Conservation (phyloP, 371 early-diverging fungal species). For the Dichotomocladium elegans region DNA sequence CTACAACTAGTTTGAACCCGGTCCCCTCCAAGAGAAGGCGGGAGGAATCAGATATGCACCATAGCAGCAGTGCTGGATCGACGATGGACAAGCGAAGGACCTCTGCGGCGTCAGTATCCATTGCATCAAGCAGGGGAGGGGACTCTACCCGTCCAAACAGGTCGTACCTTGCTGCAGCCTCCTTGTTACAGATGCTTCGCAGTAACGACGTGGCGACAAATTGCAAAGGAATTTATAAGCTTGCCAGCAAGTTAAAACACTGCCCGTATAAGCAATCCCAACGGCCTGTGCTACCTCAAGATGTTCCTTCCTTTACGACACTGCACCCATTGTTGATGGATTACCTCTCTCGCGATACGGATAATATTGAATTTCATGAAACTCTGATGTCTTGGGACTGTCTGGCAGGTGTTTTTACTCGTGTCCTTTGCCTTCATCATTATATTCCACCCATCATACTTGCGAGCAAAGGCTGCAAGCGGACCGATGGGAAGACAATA, state of each 20-base stretch:
- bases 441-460: constrained; percentile 9
- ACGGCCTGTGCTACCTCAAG: constrained; percentile 7
- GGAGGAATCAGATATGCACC: too few relatives aligned
- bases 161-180: too few relatives aligned
- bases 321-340: constrained; percentile 16
- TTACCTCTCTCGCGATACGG: constrained; percentile 4
- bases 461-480: background rate
- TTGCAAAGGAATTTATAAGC: constrained; percentile 10
- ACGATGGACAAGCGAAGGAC: too few relatives aligned
- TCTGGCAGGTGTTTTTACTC: constrained; percentile 22
- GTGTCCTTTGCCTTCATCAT: constrained; percentile 17
- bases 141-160: too few relatives aligned
- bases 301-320: constrained; percentile 18
- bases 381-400: constrained; percentile 35
- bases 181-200: constrained; percentile 14
- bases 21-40: too few relatives aligned
- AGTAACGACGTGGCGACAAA: constrained; percentile 9
- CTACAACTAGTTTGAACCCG: too few relatives aligned
- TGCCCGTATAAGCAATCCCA: background rate
- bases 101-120: too few relatives aligned
- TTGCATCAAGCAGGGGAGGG: too few relatives aligned
- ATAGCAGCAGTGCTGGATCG: too few relatives aligned
- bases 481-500: background rate
- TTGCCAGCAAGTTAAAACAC: constrained; percentile 12
- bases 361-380: constrained; percentile 9